phyloP scores from a whole-genome alignment of 805 yeast species.

The Metschnikowia continentalis region DNA sequence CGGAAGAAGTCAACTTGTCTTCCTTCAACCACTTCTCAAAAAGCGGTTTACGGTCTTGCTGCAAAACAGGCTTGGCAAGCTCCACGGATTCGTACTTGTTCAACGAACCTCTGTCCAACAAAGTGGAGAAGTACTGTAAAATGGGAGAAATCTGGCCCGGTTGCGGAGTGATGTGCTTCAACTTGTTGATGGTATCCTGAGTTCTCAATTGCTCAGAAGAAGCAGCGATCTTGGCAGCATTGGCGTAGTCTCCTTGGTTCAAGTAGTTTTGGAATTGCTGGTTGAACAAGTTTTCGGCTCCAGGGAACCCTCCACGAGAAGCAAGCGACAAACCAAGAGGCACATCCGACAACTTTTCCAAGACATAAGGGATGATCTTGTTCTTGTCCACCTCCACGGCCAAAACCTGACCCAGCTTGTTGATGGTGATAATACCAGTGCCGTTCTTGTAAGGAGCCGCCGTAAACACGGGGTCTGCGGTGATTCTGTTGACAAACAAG shows the following conservation, averaged over 20 bases:
- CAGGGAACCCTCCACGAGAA: constrained; percentile 93
- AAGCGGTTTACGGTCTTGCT: constrained; percentile 88
- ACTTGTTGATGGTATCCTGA: constrained; percentile 87
- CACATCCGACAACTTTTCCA: constrained; percentile 82
- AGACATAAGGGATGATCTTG: constrained; percentile 82
- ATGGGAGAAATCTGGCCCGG: constrained; percentile 96
- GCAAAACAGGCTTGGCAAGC: constrained; percentile 90
- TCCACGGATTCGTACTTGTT: constrained; percentile 93
- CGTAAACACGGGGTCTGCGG: constrained; percentile 92
- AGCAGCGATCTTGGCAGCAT: constrained; percentile 97
- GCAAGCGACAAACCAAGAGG: constrained; percentile 83
- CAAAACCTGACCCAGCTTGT: constrained; percentile 91
- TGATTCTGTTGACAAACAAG: constrained; percentile 91
- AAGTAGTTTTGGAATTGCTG: constrained; percentile 89
- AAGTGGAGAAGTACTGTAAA: constrained; percentile 83
- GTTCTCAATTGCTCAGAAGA: constrained; percentile 90
- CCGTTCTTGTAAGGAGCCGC: constrained; percentile 68
- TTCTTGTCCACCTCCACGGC: constrained; percentile 85
- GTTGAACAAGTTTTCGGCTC: constrained; percentile 87
- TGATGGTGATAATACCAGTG: constrained; percentile 87
- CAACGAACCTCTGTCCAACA: constrained; percentile 87
- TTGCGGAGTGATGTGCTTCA: constrained; percentile 84
- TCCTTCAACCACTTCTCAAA: constrained; percentile 96
- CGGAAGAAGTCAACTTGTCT: constrained; percentile 91
- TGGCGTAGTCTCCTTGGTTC: constrained; percentile 78